Base-by-base conservation (phyloP, 2,329 filamentous ascomycete species). In the Fusarium guadeloupense region DNA sequence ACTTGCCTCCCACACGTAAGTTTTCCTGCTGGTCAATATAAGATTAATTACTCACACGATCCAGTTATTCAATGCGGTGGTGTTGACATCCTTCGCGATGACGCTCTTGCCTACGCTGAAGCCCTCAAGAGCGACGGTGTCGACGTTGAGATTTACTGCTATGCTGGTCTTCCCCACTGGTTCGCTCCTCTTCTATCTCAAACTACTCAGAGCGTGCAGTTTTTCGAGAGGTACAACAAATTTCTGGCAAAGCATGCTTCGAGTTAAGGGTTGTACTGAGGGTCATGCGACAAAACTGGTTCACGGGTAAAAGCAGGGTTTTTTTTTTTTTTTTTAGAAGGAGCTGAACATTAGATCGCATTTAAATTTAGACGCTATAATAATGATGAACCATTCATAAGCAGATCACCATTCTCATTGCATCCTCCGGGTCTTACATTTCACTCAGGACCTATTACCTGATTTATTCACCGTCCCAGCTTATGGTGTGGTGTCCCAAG, bases 101-200 rank as follows among this genome's bases (percentile, higher is more conserved):
- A 68, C 1, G 48, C 49, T 0, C 51, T 68, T 12, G 68, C 68
- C 0, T 68, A 67, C 10, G 62, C 49, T 1, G 57, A 69, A 39
- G 66, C 59, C 1, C 31, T 70, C 4, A 17, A 50, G 16, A 19
- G 34, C 2, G 55, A 47, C 3, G 54, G 54, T 0, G 59, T 69
- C 2, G 44, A 67, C 0, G 57, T 62, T 4, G 53, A 70, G 7
- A 6, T 68, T 2, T 17, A 57, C 6, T 54, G 37, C 1, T 69
- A 70, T 30, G n/a, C 37, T 14, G 68, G 68, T 4, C 17, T 70
- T 2, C 68, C 68, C 3, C 68, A 70, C 30, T 67, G 64, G 31
- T 70, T 70, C 25, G 44, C 56, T 1, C 43, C n/a, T 10, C 5
- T 56, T 1, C 25, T 68, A 0, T 10, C 51, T 1, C 26, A 42